phyloP scores from a whole-genome alignment of 2,329 filamentous ascomycete species.

The Sclerotinia spermophila region DNA sequence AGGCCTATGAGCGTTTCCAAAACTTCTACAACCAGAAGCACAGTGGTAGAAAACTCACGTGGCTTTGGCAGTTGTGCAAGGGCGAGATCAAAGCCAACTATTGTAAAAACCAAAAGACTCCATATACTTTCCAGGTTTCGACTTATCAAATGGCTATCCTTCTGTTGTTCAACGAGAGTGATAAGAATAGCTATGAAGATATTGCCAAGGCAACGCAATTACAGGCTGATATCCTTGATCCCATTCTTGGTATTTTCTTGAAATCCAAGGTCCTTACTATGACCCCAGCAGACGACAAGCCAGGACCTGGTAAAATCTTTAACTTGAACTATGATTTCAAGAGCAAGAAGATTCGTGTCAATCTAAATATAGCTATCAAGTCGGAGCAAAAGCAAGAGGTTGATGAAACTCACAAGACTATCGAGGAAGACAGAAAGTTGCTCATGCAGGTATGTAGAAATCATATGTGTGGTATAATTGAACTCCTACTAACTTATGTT shows the following conservation, averaged over 20 bases:
- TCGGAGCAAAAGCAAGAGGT: conserved; percentile 95
- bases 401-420: conserved; percentile 97
- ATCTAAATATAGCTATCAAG: conserved; percentile 91
- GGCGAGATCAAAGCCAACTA: conserved; percentile 94
- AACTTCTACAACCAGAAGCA: conserved; percentile 96
- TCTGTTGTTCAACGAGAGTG: conserved; percentile 88
- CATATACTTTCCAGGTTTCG: conserved; percentile 95
- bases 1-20: conserved; percentile 84
- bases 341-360: conserved; percentile 96
- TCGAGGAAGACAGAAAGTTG: conserved; percentile 95
- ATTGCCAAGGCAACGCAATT: conserved; percentile 79
- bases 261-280: conserved; percentile 87
- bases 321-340: conserved; percentile 92
- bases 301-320: conserved; percentile 74
- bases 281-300: conserved; percentile 68
- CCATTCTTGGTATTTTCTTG: conserved; percentile 78
- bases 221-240: conserved; percentile 77
- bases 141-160: conserved; percentile 98
- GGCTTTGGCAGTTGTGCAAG: conserved; percentile 98
- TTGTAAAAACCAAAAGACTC: conserved; percentile 81
- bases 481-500: conserved; percentile 34
- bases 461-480: neutral
- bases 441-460: conserved; percentile 78
- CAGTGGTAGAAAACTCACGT: conserved; percentile 91
- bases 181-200: conserved; percentile 81